Percentiles rank a stretch among this genome's conserved stretches.
Conservation (phyloP, 2,329 filamentous ascomycete species). For the Botryotinia globosa region DNA sequence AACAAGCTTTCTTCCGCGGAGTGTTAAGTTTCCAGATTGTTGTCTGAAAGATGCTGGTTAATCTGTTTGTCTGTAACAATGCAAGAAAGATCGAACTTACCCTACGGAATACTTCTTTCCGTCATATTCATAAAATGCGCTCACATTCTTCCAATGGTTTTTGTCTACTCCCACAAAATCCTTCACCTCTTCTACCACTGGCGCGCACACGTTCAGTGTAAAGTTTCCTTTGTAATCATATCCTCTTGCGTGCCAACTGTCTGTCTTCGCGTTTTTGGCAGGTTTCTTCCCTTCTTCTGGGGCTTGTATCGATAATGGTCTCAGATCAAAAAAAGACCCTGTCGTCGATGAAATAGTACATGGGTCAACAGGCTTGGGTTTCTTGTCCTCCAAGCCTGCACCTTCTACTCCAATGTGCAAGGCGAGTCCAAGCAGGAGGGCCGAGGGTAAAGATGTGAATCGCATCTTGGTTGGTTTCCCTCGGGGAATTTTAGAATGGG, state of each 20-base stretch:
- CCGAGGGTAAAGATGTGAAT: constrained; percentile 30
- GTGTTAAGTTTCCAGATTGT: constrained; percentile 43
- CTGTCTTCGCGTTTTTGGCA: constrained; percentile 53
- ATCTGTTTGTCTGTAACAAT: neutral
- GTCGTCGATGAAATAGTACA: constrained; percentile 36
- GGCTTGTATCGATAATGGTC: constrained; percentile 34
- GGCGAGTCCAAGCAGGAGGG: constrained; percentile 33
- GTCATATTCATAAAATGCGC: constrained; percentile 69
- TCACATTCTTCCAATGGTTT: constrained; percentile 66
- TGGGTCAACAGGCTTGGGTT: constrained; percentile 33
- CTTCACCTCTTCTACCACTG: constrained; percentile 65
- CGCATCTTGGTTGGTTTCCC: constrained; percentile 26
- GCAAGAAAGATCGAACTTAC: constrained; percentile 45
- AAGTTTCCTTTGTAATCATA: constrained; percentile 80
- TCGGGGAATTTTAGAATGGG: neutral
- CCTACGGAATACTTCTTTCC: constrained; percentile 72
- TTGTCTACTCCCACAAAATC: constrained; percentile 64
- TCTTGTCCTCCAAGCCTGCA: constrained; percentile 32
- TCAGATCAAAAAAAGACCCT: constrained; percentile 39
- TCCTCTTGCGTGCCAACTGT: constrained; percentile 64
- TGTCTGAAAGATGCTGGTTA: constrained; percentile 23
- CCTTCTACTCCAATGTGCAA: constrained; percentile 30
- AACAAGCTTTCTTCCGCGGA: constrained; percentile 70
- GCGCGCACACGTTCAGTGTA: constrained; percentile 76
- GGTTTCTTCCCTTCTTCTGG: constrained; percentile 39